Evolutionary conservation across 495 filamentous ascomycete species (phyloP), one percentile per base, ranked within the genome.

Genomic region (Eremomyces bilateralis): DNA sequence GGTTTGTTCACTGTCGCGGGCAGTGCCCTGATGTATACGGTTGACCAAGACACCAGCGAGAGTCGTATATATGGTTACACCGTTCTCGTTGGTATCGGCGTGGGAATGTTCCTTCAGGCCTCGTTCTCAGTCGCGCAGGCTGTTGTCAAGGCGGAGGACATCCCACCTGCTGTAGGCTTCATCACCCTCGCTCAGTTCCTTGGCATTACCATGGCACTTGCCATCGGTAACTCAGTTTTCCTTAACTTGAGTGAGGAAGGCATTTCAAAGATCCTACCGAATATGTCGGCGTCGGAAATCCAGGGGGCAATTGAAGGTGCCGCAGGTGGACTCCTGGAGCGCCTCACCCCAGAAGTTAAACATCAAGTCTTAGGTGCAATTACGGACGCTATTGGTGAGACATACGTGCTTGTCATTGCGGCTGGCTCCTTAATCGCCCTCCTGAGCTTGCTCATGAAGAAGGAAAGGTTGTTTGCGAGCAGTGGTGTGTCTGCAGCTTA

Each of bases 401-500:
- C 42, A 15, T 52, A 48, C 38, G 43, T 50, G 13, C 29, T 47
- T 20, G 42, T 46, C 6, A 38, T 50, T 3, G 22, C 41, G 8
- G 47, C 43, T 4, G 47, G 36, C 2, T 39, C 37, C 1, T 4
- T 46, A 11, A 35, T 34, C 3, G 8, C 43, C 20, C 17, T 42
- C 1, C 21, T 33, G 12, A 20, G 22, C 1, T 4, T 45, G 31
- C 30, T 42, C 21, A 44, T 50, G 45, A 47, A 42, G 35, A 36
- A 38, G 33, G 47, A 50, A 34, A 46, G 17, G 29, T 27, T 50
- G 10, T 50, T 50, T n/a, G n/a, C n/a, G n/a, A n/a, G n/a, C n/a
- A n/a, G n/a, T n/a, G n/a, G n/a, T n/a, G n/a, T n/a, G n/a, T n/a
- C n/a, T n/a, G n/a, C n/a, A n/a, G n/a, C n/a, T n/a, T n/a, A n/a